Evolutionary conservation across 2,329 filamentous ascomycete species (phyloP), one percentile per base, ranked within the genome.

Genomic region (Diplodia corticola): DNA sequence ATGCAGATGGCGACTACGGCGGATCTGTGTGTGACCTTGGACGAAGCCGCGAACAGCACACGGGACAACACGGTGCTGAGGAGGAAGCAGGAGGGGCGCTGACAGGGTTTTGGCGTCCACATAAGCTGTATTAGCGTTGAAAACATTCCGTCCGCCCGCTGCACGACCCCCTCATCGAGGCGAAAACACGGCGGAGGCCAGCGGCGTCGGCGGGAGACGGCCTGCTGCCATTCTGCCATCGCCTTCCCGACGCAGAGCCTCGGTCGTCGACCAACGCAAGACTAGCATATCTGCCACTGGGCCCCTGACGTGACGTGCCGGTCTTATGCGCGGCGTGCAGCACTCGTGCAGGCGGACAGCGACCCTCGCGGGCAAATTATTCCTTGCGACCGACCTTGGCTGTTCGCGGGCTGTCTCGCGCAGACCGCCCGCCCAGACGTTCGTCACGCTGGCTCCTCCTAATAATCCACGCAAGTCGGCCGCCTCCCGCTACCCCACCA

Each of bases 81-180:
- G 35, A 54, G 12, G 50, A 37, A 20, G 68, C 70, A 48, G 70
- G 69, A 44, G 67, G 30, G 33, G 30, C 70, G 2, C 71, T 77
- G 57, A 71, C 70, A 12, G 73, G 76, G 5, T 82, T 82, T 71
- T 82, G 81, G 81, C 77, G 76, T 69, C 80, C 80, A 13, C 76
- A 82, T 69, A 79, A 69, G 64, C 67, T 83, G 67, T 82, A 82
- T 70, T 83, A 74, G 80, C 15, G 49, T 22, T 49, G 44, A 50
- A 66, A 59, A 60, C 22, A 44, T 26, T 49, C 57, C 57, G 57
- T 22, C 40, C 57, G 57, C 57, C 57, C 57, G 57, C 48, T 61
- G 26, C 40, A 17, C 28, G 44, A 15, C 40, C 33, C 55, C 63
- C 49, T 37, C 48, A 26, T 48, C 28, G 48, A 30, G 49, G 37